Percentiles rank a stretch among this genome's conserved stretches.
Evolutionary conservation across 305 asterid genomes (phyloP).

Genomic region (Fraxinus sp.): DNA sequence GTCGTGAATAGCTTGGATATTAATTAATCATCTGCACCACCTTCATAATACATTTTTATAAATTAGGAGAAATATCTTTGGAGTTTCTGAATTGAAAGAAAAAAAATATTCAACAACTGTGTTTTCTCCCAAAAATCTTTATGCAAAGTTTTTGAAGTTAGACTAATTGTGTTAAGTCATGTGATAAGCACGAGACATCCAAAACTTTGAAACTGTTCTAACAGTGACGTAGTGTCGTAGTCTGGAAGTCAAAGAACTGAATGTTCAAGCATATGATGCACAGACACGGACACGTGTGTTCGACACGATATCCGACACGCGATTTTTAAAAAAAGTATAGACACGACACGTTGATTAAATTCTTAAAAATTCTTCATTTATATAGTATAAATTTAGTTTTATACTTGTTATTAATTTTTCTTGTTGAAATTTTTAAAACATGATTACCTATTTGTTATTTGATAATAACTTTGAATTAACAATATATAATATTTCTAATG

Average conservation of each 20-base stretch:
- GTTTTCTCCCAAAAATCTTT: background rate
- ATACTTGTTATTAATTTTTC: too few relatives aligned
- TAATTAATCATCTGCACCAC: background rate
- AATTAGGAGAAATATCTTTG: background rate
- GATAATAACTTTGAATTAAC: too few relatives aligned
- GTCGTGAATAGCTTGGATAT: background rate
- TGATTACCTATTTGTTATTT: too few relatives aligned
- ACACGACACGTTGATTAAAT: too few relatives aligned
- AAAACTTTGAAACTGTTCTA: background rate
- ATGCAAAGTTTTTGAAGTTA: background rate
- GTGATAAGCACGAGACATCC: background rate
- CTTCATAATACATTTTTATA: background rate
- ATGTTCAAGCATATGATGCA: background rate
- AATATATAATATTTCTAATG: too few relatives aligned
- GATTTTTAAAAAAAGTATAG: too few relatives aligned
- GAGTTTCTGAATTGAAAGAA: background rate
- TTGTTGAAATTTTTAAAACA: too few relatives aligned
- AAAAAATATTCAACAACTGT: background rate
- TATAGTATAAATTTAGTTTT: too few relatives aligned
- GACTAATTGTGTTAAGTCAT: background rate
- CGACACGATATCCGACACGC: too few relatives aligned
- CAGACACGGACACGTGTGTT: too few relatives aligned
- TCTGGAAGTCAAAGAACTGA: background rate
- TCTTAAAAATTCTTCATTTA: too few relatives aligned
- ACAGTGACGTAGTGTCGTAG: background rate